phyloP scores from a whole-genome alignment of 225 moss, liverwort and hornwort genomes.

The Climacium dendroides region DNA sequence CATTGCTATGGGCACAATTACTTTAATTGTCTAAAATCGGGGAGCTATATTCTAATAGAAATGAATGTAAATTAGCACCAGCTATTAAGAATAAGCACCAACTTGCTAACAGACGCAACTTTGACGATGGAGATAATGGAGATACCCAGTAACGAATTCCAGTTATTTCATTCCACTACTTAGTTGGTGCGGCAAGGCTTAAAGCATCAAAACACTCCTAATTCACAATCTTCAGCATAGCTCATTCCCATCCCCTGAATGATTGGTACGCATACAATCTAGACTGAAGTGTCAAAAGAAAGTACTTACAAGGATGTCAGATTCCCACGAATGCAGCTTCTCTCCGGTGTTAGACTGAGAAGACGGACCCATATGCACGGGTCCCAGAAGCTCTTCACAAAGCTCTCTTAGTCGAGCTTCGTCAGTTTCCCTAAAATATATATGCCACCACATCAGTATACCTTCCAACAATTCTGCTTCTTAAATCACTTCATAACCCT shows the following conservation, averaged over 20 bases:
- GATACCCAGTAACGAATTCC: background rate
- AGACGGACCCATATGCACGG: slow-evolving; percentile 19
- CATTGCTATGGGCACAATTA: background rate
- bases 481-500: background rate
- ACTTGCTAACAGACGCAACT: background rate
- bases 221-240: background rate
- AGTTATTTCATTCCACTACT: background rate
- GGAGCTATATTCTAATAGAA: background rate
- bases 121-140: background rate
- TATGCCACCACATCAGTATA: background rate
- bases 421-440: slow-evolving; percentile 52
- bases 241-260: background rate
- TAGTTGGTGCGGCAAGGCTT: background rate
- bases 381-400: slow-evolving; percentile 87
- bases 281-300: background rate
- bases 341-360: background rate
- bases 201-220: background rate
- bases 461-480: background rate
- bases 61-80: background rate
- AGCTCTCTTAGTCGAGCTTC: slow-evolving; percentile 85
- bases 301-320: slow-evolving; percentile 51
- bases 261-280: background rate
- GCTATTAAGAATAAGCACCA: background rate
- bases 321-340: slow-evolving; percentile 39
- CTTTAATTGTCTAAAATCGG: background rate